Conservation (phyloP, 2,329 filamentous ascomycete species). For the Sporothrix protearum region DNA sequence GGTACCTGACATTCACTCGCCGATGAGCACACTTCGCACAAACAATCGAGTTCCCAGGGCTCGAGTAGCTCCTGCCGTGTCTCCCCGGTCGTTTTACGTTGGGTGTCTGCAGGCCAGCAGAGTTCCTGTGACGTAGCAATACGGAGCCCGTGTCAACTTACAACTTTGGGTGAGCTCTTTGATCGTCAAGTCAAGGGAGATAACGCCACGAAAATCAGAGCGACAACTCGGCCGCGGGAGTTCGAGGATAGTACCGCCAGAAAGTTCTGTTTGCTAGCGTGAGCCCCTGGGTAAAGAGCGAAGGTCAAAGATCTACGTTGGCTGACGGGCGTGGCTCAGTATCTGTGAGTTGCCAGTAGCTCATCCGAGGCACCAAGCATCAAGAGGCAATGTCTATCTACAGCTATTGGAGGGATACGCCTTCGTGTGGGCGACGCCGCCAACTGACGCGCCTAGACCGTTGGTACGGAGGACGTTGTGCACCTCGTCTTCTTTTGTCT, state of each 20-base stretch:
- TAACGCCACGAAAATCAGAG: too few relatives aligned
- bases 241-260: conserved; percentile 28
- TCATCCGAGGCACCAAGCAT: too few relatives aligned
- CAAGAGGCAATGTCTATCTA: background rate
- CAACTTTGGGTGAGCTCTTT: conserved; percentile 31
- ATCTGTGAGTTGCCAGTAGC: conserved; percentile 28
- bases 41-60: conserved; percentile 32
- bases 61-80: conserved; percentile 27
- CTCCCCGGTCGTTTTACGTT: conserved; percentile 28
- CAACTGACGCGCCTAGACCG: conserved; percentile 31
- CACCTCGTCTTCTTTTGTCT: conserved; percentile 4
- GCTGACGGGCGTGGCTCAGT: conserved; percentile 31
- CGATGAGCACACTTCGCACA: conserved; percentile 30
- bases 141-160: too few relatives aligned
- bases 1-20: conserved; percentile 16
- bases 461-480: conserved; percentile 31
- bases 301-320: conserved; percentile 26
- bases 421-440: conserved; percentile 29
- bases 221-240: conserved; percentile 30
- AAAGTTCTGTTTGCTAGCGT: conserved; percentile 24
- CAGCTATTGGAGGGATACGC: conserved; percentile 25
- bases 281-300: background rate
- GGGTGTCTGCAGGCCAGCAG: conserved; percentile 27
- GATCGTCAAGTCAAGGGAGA: too few relatives aligned
- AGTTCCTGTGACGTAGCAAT: too few relatives aligned